Evolutionary conservation across 2,329 filamentous ascomycete genomes (phyloP), one percentile per base, ranked within the genome.

Genomic region (Nemania sp.): DNA sequence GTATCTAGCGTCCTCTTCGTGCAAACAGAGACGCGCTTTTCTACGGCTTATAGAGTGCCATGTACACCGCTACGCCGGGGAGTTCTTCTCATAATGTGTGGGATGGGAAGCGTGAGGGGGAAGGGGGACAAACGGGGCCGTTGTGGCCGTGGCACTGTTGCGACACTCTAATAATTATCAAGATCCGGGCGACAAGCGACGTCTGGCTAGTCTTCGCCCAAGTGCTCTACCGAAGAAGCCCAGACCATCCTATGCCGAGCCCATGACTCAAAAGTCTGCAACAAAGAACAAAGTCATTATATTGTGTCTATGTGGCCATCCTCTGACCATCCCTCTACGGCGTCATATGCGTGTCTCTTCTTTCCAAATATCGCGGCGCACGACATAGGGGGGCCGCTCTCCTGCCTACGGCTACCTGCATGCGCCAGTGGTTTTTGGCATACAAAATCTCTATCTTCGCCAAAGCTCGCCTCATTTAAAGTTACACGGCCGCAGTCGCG

Each of bases 391-490:
- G 69, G 60, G 67, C 73, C 67, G 73, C 70, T 70, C 70, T 72
- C 72, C 73, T 72, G 71, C 73, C 41, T 45, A 13, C 76, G 76
- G 76, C 24, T 76, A 62, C 73, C 65, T 76, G 76, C 77, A 78
- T 76, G 32, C 41, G 66, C 68, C 68, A 63, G 70, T 73, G 72
- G 70, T 32, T 66, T 69, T 72, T 72, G 68, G 57, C 60, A 67
- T 52, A n/a, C 55, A 27, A 43, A 22, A 26, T 58, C 63, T 67
- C 66, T 68, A 71, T 68, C 69, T 72, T 77, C 75, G 77, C 76
- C 74, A 77, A 76, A 76, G 66, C 66, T 70, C 68, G 71, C 69
- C 77, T 76, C 75, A 78, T 77, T 75, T 72, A 72, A 61, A 51
- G 66, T 66, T 69, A 60, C 71, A 70, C 69, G 57, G 61, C 69